Base-by-base conservation (phyloP, 2,329 filamentous ascomycete species). In the Trichoderma koningii region DNA sequence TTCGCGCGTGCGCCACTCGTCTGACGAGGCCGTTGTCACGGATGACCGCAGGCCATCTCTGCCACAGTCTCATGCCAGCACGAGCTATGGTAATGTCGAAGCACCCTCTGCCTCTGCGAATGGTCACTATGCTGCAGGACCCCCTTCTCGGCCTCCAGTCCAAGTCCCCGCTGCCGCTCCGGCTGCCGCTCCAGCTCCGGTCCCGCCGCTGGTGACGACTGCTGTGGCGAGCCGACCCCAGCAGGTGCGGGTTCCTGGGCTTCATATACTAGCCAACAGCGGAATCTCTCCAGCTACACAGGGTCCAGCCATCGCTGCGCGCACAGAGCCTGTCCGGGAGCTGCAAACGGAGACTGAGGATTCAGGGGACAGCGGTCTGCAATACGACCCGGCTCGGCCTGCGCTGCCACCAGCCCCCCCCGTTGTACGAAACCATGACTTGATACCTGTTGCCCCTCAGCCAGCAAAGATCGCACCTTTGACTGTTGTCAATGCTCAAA, bases 371-470 rank as follows among this genome's bases (percentile, higher is more conserved):
- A 67, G 61, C 15, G 55, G 63, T 60, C 62, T 62, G 48, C 69
- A 68, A 28, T 68, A 66, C 23, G 66, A 59, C n/a, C 67, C 67
- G 67, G 67, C 72, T 59, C 61, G 70, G 10, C 28, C 50, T 26
- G n/a, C 23, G 50, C 50, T 55, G n/a, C 26, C 68, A 52, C 74
- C 71, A 70, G 26, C 17, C 2, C 83, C 89, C 67, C 87, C 87
- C 60, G 79, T 93, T 65, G 82, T 93, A 70, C 87, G 87, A 72
- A 88, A 87, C 70, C 89, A 93, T 73, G 88, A 93, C 41, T 85
- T 88, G 57, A 88, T 87, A 42, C 89, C 89, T 48, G 79, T 89
- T 72, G 91, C 91, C 59, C 90, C 91, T 28, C 90, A 91, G 72
- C 90, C 91, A 61, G 87, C 88, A 55, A 89, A 91, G 72, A 87